phyloP scores from a whole-genome alignment of 2,329 filamentous ascomycete genomes.

The Alternaria angustiovoidea region DNA sequence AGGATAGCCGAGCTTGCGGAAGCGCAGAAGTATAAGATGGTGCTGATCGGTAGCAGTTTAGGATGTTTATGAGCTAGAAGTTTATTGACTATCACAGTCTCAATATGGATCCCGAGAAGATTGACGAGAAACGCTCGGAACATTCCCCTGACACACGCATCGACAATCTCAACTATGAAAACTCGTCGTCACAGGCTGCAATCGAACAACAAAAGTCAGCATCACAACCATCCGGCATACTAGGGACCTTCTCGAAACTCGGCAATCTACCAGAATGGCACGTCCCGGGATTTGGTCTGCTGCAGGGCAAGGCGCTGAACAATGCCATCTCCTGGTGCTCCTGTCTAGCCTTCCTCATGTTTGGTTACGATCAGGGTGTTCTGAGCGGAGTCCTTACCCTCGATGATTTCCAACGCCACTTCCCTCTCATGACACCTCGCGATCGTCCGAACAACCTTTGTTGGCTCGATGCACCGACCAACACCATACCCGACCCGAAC shows the following conservation, averaged over 20 bases:
- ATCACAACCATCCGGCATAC: background rate
- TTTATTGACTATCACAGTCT: background rate
- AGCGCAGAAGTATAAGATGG: conserved; percentile 1
- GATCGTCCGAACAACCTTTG: conserved; percentile 20
- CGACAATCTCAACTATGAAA: conserved; percentile 5
- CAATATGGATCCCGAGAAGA: conserved; percentile 15
- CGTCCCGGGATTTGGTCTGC: conserved; percentile 21
- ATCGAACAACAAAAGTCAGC: conserved; percentile 11
- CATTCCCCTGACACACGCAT: conserved; percentile 11
- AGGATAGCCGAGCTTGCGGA: background rate
- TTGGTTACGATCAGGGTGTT: conserved; percentile 71
- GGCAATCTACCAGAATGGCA: conserved; percentile 28
- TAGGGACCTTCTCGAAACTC: conserved; percentile 16
- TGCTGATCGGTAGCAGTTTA: background rate
- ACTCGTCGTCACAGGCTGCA: background rate
- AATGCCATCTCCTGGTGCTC: conserved; percentile 26
- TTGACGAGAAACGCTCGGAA: conserved; percentile 11
- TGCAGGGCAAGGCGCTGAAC: conserved; percentile 23
- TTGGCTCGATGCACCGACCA: conserved; percentile 23
- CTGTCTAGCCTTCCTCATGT: conserved; percentile 46
- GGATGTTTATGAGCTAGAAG: background rate
- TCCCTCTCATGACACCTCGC: conserved; percentile 31
- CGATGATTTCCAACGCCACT: conserved; percentile 60
- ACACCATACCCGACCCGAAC: conserved; percentile 8
- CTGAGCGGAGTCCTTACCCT: conserved; percentile 73